A percentile compares a stretch with the other conserved stretches of the same genome.
phyloP scores from a whole-genome alignment of 805 yeast species.

The Metschnikowia bowlesiae region DNA sequence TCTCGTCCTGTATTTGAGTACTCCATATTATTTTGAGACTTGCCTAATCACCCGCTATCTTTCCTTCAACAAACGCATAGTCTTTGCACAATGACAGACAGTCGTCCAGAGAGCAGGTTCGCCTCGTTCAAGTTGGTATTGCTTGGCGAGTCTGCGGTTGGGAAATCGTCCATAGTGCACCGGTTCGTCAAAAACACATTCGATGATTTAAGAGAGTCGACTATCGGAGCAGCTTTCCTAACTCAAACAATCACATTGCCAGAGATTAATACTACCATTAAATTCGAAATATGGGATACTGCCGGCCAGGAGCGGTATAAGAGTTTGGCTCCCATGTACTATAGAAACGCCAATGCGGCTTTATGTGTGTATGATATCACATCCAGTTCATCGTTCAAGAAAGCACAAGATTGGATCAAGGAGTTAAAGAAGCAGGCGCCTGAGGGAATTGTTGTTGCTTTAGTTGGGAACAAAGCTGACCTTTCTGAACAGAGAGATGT shows the following conservation, averaged over 20 bases:
- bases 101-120: constrained; percentile 13
- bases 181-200: constrained; percentile 93
- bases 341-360: constrained; percentile 96
- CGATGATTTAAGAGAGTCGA: constrained; percentile 96
- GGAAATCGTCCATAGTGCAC: constrained; percentile 87
- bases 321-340: constrained; percentile 93
- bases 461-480: constrained; percentile 91
- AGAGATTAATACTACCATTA: constrained; percentile 71
- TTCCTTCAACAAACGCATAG: background rate
- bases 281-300: constrained; percentile 94
- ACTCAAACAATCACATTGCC: constrained; percentile 85
- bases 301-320: constrained; percentile 99
- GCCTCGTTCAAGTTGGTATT: constrained; percentile 83
- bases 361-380: constrained; percentile 93
- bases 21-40: background rate
- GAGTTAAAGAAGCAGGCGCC: constrained; percentile 94
- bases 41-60: background rate
- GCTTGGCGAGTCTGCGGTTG: constrained; percentile 97
- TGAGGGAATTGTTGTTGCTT: constrained; percentile 86
- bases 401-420: constrained; percentile 97
- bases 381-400: constrained; percentile 88
- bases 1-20: background rate
- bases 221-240: constrained; percentile 95
- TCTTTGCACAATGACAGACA: constrained; percentile 2
- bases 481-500: constrained; percentile 56